Evolutionary conservation across 345 rosid species (phyloP), one percentile per base, ranked within the genome.

Genomic region (Lumnitzera racemosa): DNA sequence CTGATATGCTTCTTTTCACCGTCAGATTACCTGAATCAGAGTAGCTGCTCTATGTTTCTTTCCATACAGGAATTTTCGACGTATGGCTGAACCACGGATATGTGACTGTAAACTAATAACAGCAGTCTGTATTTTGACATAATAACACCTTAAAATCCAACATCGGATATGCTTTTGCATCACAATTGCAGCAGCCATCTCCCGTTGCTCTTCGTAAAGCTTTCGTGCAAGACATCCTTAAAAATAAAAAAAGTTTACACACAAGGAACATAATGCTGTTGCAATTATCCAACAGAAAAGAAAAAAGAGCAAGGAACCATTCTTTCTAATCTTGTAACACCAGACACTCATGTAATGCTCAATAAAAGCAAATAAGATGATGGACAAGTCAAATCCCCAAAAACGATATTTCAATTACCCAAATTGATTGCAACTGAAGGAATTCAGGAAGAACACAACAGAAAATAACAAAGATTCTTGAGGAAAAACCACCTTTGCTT

Each of bases 161-260:
- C 73, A 65, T 48, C 91, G 88, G 57, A 67, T 73, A 79, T 78
- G 66, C 72, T 83, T 94, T 70, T 90, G 97, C 56, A 94, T 67
- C 56, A 71, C 58, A 65, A 83, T 67, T 24, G 95, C 87, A 57
- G 99, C 96, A 24, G 88, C 86, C 63, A 78, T 65, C 61, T 81
- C 77, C 67, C 83, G 79, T 75, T 77, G 90, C 24, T 68, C 72
- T 68, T 71, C 73, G 78, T 77, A 94, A 57, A 56, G 61, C 61
- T 81, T 80, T 53, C 86, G 83, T 47, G 83, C 84, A 72, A 90
- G 79, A 72, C 84, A 87, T 76, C 99, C 99, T 94, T 69, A 52
- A 74, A 67, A 76, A 51, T 15, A 66, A 43, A 47, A 20, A 20
- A 1, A 20, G 20, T 20, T 17, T 51, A 58, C 17, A 52, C 4